Evolutionary conservation across 441 rosid genomes (phyloP).

Genomic region (Adansonia madagascariensis): DNA sequence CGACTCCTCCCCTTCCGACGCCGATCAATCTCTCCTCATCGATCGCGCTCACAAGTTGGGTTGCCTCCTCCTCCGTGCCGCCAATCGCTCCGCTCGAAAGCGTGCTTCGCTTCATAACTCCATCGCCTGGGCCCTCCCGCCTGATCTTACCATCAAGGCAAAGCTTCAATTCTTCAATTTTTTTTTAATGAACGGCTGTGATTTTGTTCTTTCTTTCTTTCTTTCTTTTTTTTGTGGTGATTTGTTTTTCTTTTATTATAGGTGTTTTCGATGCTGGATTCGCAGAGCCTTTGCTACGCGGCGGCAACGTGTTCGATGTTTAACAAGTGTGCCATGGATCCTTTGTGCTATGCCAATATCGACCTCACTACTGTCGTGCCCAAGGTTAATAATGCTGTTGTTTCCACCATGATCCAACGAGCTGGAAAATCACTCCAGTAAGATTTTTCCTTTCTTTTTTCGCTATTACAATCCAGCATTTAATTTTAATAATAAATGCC

Average conservation of each 20-base stretch:
- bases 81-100: conserved; percentile 61
- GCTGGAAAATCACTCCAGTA: conserved; percentile 82
- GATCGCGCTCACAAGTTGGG: conserved; percentile 62
- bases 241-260: conserved; percentile 12
- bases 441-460: conserved; percentile 26
- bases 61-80: conserved; percentile 59
- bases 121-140: conserved; percentile 65
- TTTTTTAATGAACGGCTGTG: background rate
- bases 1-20: conserved; percentile 48
- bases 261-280: conserved; percentile 85
- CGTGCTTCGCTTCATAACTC: conserved; percentile 73
- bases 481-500: background rate
- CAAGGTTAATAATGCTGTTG: conserved; percentile 65
- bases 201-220: background rate
- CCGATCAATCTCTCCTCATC: conserved; percentile 59
- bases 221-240: background rate
- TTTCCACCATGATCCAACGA: conserved; percentile 75
- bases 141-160: conserved; percentile 81
- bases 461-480: background rate
- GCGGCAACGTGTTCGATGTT: conserved; percentile 82
- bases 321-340: conserved; percentile 80
- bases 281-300: conserved; percentile 74
- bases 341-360: conserved; percentile 64
- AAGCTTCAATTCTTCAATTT: background rate
- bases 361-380: conserved; percentile 72